These are phyloP conservation scores for Fomes fomentarius DNA, from an alignment of 1,284 basidiomycete genomes.

Conservation along the genomic window DNA sequence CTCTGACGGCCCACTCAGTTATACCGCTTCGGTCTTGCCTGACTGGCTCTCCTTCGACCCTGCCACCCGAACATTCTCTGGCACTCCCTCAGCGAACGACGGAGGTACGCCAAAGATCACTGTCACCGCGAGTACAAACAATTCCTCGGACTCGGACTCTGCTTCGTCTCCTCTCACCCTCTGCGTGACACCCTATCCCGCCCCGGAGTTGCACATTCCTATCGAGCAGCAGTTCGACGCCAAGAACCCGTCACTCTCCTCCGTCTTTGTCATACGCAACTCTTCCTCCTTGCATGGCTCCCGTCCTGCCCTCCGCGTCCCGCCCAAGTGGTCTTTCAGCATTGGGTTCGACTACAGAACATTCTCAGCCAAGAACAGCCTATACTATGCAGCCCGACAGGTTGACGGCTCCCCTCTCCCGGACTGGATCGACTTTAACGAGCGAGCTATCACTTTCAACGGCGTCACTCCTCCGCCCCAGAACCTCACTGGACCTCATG, in stretches of 20 bases:
- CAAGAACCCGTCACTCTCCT: conserved; percentile 65
- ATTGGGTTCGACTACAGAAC: conserved; percentile 81
- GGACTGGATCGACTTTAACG: conserved; percentile 76
- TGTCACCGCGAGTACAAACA: conserved; percentile 56
- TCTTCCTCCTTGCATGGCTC: conserved; percentile 56
- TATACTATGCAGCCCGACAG: conserved; percentile 73
- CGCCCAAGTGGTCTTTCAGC: conserved; percentile 88
- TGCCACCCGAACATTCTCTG: conserved; percentile 51
- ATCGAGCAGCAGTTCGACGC: conserved; percentile 64
- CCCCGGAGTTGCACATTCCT: conserved; percentile 59
- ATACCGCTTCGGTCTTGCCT: conserved; percentile 56
- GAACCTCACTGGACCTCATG: conserved; percentile 40
- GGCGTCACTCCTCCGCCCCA: conserved; percentile 69
- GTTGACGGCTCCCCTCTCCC: conserved; percentile 75
- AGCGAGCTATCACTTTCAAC: conserved; percentile 72
- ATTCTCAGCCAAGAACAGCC: conserved; percentile 48
- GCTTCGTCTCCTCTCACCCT: conserved; percentile 59
- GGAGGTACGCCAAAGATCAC: conserved; percentile 58
- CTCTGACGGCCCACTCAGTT: conserved; percentile 46
- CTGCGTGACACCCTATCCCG: conserved; percentile 59
- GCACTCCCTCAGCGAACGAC: conserved; percentile 59
- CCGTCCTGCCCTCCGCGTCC: conserved; percentile 74
- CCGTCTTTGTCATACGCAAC: conserved; percentile 60
- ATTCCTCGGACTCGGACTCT: conserved; percentile 41
- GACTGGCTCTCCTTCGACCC: conserved; percentile 70